A percentile compares a stretch with the other conserved stretches of the same genome.
These are phyloP conservation scores for Ilex paraguariensis DNA, from an alignment of 305 asterid species.

Conservation along the genomic window DNA sequence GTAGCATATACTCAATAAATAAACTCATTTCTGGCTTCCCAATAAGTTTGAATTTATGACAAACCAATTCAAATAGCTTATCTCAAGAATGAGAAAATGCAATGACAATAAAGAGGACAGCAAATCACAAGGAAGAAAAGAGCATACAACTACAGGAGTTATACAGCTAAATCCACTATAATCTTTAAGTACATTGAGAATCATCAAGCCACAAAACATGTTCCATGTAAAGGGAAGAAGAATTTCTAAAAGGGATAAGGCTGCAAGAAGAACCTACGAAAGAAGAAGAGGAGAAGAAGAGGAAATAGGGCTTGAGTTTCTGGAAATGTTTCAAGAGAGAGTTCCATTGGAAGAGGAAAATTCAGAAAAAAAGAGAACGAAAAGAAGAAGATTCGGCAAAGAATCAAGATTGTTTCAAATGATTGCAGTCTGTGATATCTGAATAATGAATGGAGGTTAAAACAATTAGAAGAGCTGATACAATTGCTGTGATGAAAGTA, in stretches of 20 bases:
- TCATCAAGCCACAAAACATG: slow-evolving; percentile 9
- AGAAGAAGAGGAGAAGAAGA: too few relatives aligned
- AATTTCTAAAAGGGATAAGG: too few relatives aligned
- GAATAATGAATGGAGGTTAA: slow-evolving; percentile 38
- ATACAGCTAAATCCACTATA: too few relatives aligned
- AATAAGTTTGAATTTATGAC: too few relatives aligned
- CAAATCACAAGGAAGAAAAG: neutral
- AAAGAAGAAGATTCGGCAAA: neutral
- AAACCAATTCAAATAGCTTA: too few relatives aligned
- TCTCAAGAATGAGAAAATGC: too few relatives aligned
- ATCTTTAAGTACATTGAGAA: neutral
- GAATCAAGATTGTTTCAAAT: slow-evolving; percentile 19
- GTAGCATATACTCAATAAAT: too few relatives aligned
- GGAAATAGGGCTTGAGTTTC: too few relatives aligned
- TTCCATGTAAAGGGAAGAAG: slow-evolving; percentile 14
- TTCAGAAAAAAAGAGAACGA: neutral
- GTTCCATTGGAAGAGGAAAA: neutral
- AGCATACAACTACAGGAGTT: too few relatives aligned
- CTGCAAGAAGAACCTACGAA: too few relatives aligned
- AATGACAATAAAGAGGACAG: neutral
- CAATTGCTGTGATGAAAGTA: slow-evolving; percentile 53
- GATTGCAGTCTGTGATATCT: slow-evolving; percentile 6
- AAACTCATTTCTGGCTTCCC: too few relatives aligned
- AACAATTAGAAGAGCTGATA: slow-evolving; percentile 54
- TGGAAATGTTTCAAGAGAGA: too few relatives aligned